Evolutionary conservation across 2,329 filamentous ascomycete species (phyloP).

Genomic region (Teratosphaeria pseudoeucalypti): DNA sequence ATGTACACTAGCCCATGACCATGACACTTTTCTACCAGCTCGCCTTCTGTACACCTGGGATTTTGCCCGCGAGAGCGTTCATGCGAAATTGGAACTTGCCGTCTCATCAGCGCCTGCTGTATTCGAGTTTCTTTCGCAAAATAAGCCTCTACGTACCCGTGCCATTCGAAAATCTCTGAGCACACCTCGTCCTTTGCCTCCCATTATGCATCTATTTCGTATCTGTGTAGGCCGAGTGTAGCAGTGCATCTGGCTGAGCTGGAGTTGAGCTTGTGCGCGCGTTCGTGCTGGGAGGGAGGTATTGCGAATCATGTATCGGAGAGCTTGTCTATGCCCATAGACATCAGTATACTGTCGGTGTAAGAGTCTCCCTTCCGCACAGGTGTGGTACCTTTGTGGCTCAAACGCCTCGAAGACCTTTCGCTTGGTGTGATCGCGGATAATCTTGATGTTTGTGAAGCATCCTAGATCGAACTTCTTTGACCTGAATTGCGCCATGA

Average conservation of each 20-base stretch:
- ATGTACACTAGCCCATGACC: background rate
- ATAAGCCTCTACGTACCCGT: slow-evolving; percentile 46
- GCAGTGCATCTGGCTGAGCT: slow-evolving; percentile 88
- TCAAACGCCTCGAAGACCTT: slow-evolving; percentile 82
- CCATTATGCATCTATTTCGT: slow-evolving; percentile 82
- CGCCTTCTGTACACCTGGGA: slow-evolving; percentile 91
- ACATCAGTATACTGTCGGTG: background rate
- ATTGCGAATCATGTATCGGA: slow-evolving; percentile 80
- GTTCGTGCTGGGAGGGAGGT: slow-evolving; percentile 71
- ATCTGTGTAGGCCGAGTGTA: slow-evolving; percentile 93
- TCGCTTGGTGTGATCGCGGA: slow-evolving; percentile 94
- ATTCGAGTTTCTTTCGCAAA: background rate
- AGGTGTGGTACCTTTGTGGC: slow-evolving; percentile 61
- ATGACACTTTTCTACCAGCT: slow-evolving; percentile 58
- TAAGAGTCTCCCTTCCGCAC: background rate
- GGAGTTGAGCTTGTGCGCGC: slow-evolving; percentile 83
- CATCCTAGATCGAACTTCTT: slow-evolving; percentile 85
- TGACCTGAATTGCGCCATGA: slow-evolving; percentile 59
- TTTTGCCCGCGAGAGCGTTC: slow-evolving; percentile 71
- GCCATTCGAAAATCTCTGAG: slow-evolving; percentile 86
- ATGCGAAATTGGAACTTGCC: slow-evolving; percentile 81
- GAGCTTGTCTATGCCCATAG: slow-evolving; percentile 56
- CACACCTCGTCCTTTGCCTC: slow-evolving; percentile 84
- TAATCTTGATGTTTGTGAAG: slow-evolving; percentile 73
- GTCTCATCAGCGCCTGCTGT: slow-evolving; percentile 11